Conservation (phyloP, 129 eudicot species). For the Chrysanthemum lavandulifolium region DNA sequence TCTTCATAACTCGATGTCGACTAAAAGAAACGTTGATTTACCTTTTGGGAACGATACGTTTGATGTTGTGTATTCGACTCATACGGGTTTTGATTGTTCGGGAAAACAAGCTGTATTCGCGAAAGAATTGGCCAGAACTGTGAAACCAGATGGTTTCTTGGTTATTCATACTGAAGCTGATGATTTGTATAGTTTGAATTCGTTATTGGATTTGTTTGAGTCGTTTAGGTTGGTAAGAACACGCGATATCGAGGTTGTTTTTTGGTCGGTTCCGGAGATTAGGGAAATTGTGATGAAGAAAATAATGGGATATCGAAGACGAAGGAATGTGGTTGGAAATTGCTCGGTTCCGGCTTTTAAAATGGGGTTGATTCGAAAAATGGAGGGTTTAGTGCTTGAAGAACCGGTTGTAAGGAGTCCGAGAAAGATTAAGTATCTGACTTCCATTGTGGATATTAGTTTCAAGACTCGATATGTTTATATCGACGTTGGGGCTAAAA, state of each 20-base stretch:
- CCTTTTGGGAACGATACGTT: conserved; percentile 36
- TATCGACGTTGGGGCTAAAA: conserved; percentile 64
- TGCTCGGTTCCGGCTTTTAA: conserved; percentile 49
- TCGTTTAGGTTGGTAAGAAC: conserved; percentile 35
- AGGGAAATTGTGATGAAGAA: conserved; percentile 49
- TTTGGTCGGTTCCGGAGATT: conserved; percentile 26
- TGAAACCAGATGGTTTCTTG: conserved; percentile 52
- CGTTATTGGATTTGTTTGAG: conserved; percentile 51
- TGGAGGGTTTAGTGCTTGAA: conserved; percentile 45
- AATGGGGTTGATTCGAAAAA: conserved; percentile 28
- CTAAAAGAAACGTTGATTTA: conserved; percentile 14
- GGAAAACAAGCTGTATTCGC: conserved; percentile 29
- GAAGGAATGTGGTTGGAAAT: conserved; percentile 15
- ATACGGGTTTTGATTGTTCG: conserved; percentile 37
- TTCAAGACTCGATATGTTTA: conserved; percentile 57
- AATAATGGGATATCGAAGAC: conserved; percentile 10
- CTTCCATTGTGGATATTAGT: conserved; percentile 55
- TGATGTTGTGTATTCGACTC: conserved; percentile 41
- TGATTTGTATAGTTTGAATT: conserved; percentile 54
- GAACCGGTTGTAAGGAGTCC: conserved; percentile 49
- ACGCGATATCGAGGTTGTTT: conserved; percentile 26
- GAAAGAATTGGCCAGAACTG: conserved; percentile 44
- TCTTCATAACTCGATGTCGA: conserved; percentile 28
- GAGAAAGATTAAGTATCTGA: conserved; percentile 52
- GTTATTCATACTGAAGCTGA: conserved; percentile 51